phyloP scores from a whole-genome alignment of 2,329 filamentous ascomycete genomes.

The Lecanicillium sp. region DNA sequence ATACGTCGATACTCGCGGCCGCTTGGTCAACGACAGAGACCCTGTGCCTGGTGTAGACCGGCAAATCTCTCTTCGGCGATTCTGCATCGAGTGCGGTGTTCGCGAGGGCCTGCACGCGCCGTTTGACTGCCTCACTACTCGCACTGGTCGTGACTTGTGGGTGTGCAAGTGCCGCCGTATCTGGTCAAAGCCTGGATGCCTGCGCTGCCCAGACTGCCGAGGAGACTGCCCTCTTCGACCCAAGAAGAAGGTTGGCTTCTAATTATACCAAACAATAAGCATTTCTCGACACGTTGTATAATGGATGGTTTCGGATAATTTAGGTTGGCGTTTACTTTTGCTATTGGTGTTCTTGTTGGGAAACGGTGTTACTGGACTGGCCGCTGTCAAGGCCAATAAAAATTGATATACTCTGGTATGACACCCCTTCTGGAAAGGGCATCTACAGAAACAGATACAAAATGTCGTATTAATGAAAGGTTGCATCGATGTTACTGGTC shows the following conservation, averaged over 20 bases:
- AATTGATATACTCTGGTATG: not conserved
- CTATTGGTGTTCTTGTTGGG: not conserved
- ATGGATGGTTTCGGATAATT: not conserved
- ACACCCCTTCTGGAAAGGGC: not conserved
- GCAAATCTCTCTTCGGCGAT: slow-evolving; percentile 26
- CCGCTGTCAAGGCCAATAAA: not conserved
- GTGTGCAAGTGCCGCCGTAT: slow-evolving; percentile 28
- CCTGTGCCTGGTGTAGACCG: slow-evolving; percentile 18
- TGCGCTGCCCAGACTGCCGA: slow-evolving; percentile 26
- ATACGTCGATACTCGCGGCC: slow-evolving; percentile 22
- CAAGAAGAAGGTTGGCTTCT: slow-evolving; percentile 19
- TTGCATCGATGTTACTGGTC: no score
- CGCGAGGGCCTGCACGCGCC: slow-evolving; percentile 26
- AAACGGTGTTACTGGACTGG: not conserved
- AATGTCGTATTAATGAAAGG: no score
- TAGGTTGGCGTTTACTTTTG: not conserved
- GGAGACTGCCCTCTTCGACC: slow-evolving; percentile 27
- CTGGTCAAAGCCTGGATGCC: slow-evolving; percentile 26
- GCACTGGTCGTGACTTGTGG: slow-evolving; percentile 29
- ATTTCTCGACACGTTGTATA: not conserved
- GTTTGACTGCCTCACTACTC: slow-evolving; percentile 28
- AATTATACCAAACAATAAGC: not conserved
- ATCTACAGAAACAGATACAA: no score
- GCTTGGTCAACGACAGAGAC: slow-evolving; percentile 20
- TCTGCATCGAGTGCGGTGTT: slow-evolving; percentile 34